Evolutionary conservation across 2,329 filamentous ascomycete genomes (phyloP).

Genomic region (Xylariaceae sp.): DNA sequence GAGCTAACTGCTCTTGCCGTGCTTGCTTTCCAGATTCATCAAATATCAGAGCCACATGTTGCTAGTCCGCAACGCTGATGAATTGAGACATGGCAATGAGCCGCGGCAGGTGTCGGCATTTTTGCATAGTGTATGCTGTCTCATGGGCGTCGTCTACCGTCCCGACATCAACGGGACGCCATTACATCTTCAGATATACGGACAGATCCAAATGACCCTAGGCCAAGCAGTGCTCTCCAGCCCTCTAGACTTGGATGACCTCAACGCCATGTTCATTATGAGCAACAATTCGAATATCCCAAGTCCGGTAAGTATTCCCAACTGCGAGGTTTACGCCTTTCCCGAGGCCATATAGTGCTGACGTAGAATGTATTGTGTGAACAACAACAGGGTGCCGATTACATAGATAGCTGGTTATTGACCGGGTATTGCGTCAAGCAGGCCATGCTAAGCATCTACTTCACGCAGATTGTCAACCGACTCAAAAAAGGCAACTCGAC

Average conservation of each 20-base stretch:
- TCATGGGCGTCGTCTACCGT: conserved; percentile 35
- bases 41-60: conserved; percentile 29
- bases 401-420: conserved; percentile 40
- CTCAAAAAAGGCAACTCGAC: conserved; percentile 32
- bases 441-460: conserved; percentile 39
- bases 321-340: background rate
- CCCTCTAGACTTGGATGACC: conserved; percentile 37
- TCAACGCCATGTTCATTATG: conserved; percentile 38
- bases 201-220: conserved; percentile 35
- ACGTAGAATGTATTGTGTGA: background rate
- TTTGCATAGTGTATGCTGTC: conserved; percentile 36
- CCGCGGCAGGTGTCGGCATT: conserved; percentile 35
- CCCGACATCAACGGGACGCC: conserved; percentile 29
- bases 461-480: conserved; percentile 36
- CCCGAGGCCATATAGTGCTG: background rate
- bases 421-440: conserved; percentile 40
- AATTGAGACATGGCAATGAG: conserved; percentile 31
- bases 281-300: conserved; percentile 32
- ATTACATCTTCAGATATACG: conserved; percentile 35
- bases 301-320: conserved; percentile 23
- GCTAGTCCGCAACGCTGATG: conserved; percentile 24
- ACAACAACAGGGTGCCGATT: conserved; percentile 32
- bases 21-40: conserved; percentile 21
- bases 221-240: conserved; percentile 37
- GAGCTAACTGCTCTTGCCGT: background rate